Evolutionary conservation across 2,329 filamentous ascomycete species (phyloP), one percentile per base, ranked within the genome.

Genomic region (Metarhizium guizhouense): DNA sequence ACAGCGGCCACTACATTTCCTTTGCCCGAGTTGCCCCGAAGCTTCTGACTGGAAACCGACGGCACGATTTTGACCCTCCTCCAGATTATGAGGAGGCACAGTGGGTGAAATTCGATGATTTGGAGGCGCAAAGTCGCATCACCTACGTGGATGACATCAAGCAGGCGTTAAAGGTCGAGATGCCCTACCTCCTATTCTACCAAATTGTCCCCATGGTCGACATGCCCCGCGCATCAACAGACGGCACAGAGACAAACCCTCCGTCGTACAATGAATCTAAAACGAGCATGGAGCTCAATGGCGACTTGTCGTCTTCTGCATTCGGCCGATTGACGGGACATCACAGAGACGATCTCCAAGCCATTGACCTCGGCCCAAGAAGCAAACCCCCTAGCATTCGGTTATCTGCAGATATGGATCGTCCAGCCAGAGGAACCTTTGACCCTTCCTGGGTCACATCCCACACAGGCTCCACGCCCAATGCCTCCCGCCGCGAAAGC

Each of bases 131-230:
- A 40, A 79, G 85, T 55, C 83, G 93, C 30, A 87, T 97, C 3
- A 79, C 78, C 0, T 79, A 87, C 54, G 85, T 96, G 51, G 83
- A 95, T 64, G 87, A 96, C 59, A 82, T 86, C 62, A 85, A 88
- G 58, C 74, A 86, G 61, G 86, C 89, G 0, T 73, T 97, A 52
- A 86, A 83, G 61, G 81, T 87, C n/a, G 92, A 96, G 68, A 95
- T 90, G 68, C 93, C 94, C 0, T 97, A 97, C 68, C 80, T 97
- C 6, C 76, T 99, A 0, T 97, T 97, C 70, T 99, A 96, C 66
- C 93, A 96, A 69, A 89, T 97, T 45, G 82, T 95, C 34, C 92
- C 93, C 0, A 90, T 95, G 64, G 83, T 90, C 34, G 88, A 92
- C 55, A 80, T 87, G 7, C 74, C 76, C 1, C 66, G 73, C 1